Evolutionary conservation across 1,284 basidiomycete species (phyloP), one percentile per base, ranked within the genome.

Genomic region (Malassezia globosa): DNA sequence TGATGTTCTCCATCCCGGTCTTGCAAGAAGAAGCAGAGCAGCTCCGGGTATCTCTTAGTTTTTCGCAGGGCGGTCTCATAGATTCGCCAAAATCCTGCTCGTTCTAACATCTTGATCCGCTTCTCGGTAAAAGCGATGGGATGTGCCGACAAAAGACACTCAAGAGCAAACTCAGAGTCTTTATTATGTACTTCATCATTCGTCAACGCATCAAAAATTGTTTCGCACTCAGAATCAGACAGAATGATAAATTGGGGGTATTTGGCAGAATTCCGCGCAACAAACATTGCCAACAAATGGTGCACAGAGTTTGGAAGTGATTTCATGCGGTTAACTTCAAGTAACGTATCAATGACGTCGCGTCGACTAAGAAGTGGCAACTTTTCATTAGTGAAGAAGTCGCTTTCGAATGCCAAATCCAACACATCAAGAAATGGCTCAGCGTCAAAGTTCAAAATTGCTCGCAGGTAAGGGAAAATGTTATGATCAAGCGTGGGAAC

Each of bases 191-290:
- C 78, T 44, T 75, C 72, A 64, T 87, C 84, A 0, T 77, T 72
- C 0, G 86, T 81, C 8, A 99, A 80, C 7, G 80, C 79, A 39
- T 84, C 76, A 29, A 99, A 79, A 56, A 96, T 81, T 35, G 75
- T 76, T 56, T 88, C 82, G 4, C 89, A 76, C 1, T 79, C 76
- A 36, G 79, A 81, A 2, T 80, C 81, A 0, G 81, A 73, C 31
- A 90, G 77, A 49, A 79, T 74, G 51, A 96, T 78, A 73, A 84
- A 89, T 72, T 95, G 89, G 0, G 84, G 82, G 72, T 96, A 99
- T 74, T 96, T 97, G 0, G 94, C 87, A 13, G 94, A 80, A 70
- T 96, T 99, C 50, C 90, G 83, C 1, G 94, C 87, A 50, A 96
- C 80, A 72, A 99, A 99, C 59, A 97, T 95, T 68, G 89, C 81